These are phyloP conservation scores for Salvia hispanica DNA, from an alignment of 257 asterid species.

Conservation along the genomic window DNA sequence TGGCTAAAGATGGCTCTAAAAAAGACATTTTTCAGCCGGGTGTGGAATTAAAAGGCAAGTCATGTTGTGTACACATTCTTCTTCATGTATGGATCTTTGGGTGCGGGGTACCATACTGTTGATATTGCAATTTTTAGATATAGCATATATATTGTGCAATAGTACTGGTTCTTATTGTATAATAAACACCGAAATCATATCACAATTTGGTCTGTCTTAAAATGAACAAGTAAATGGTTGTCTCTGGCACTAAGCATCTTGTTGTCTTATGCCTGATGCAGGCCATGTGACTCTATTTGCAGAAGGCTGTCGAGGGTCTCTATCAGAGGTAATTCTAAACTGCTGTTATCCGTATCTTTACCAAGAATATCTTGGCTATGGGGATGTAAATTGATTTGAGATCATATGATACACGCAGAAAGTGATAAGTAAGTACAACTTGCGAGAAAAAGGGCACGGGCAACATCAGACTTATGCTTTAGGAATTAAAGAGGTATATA, in stretches of 20 bases:
- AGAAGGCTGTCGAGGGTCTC: slow-evolving; percentile 99
- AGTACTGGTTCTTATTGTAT: neutral
- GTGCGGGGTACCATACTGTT: no score
- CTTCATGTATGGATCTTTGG: no score
- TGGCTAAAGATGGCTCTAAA: slow-evolving; percentile 82
- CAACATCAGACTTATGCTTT: slow-evolving; percentile 98
- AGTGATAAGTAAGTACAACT: slow-evolving; percentile 66
- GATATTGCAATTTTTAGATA: no score
- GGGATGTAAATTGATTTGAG: slow-evolving; percentile 12
- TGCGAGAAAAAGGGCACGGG: slow-evolving; percentile 84
- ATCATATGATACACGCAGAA: slow-evolving; percentile 46
- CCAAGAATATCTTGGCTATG: slow-evolving; percentile 14
- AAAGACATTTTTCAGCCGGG: slow-evolving; percentile 88
- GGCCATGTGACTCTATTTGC: slow-evolving; percentile 81
- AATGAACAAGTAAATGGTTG: slow-evolving; percentile 17
- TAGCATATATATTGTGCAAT: no score
- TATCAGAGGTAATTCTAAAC: slow-evolving; percentile 71
- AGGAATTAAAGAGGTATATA: slow-evolving; percentile 93
- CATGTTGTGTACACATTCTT: slow-evolving; percentile 8
- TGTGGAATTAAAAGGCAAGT: slow-evolving; percentile 87
- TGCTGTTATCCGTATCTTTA: slow-evolving; percentile 22
- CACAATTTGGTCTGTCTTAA: slow-evolving; percentile 5
- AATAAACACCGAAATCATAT: slow-evolving; percentile 8
- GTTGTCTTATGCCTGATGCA: slow-evolving; percentile 44
- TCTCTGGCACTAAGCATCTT: slow-evolving; percentile 20